These are phyloP conservation scores for Aspergillus costaricaensis DNA, from an alignment of 2,329 filamentous ascomycete genomes.

Conservation along the genomic window DNA sequence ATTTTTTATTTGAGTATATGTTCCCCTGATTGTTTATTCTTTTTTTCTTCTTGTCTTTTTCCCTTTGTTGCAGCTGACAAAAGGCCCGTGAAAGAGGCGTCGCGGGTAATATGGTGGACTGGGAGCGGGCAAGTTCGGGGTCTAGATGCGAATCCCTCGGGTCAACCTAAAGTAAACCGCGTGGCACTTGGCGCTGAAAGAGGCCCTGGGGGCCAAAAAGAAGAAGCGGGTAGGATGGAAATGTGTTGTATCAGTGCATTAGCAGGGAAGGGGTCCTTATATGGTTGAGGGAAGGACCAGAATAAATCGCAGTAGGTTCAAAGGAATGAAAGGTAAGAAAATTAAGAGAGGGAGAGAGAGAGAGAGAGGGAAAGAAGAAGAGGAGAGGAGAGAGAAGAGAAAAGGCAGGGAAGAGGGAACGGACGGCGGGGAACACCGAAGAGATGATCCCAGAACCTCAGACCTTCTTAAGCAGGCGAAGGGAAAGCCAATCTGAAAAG, in stretches of 20 bases:
- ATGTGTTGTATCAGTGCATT: neutral
- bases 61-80: constrained; percentile 8
- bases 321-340: neutral
- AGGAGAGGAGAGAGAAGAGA: neutral
- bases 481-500: neutral
- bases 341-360: neutral
- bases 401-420: neutral
- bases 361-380: neutral
- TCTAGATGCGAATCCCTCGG: constrained; percentile 13
- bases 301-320: neutral
- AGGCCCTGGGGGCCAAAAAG: constrained; percentile 1
- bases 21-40: neutral
- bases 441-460: neutral
- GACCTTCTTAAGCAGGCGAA: too few relatives aligned
- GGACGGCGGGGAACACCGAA: neutral
- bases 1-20: too few relatives aligned
- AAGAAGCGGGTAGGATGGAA: neutral
- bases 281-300: neutral
- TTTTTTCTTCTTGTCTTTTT: neutral
- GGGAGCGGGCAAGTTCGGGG: constrained; percentile 17
- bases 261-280: neutral
- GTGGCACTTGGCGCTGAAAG: constrained; percentile 12
- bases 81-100: constrained; percentile 1
- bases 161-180: constrained; percentile 16
- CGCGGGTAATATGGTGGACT: neutral